Evolutionary conservation across 768 basidiomycete genomes (phyloP), one percentile per base, ranked within the genome.

Genomic region (Clavulina sp.): DNA sequence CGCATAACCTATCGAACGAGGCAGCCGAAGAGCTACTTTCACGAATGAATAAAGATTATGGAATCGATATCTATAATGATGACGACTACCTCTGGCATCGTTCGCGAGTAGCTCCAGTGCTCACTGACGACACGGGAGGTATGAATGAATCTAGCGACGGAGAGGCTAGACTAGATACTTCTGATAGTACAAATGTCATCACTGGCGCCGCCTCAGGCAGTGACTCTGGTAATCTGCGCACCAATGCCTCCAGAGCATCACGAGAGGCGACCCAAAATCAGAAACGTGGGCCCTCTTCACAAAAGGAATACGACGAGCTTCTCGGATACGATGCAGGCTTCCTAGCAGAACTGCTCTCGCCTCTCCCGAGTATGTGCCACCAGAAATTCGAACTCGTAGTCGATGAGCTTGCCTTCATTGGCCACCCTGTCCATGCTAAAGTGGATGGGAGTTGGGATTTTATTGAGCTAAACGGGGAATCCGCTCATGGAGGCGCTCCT

Each of bases 351-450:
- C 68, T 93, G 57, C 71, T 97, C 2, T 84, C 82, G 54, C 91
- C 93, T 0, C 62, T 78, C 41, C 66, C 70, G 29, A 72, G 78
- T 13, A 77, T 91, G 64, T 95, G 89, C 59, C 88, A 99, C 64
- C 85, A 88, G 63, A 87, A 87, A 60, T 96, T 95, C 61, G 89
- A 93, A 62, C 74, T 99, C 29, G 66, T 86, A 36, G 81, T 95
- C 24, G 91, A 97, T 61, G 81, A 91, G 59, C 71, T 97, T 24
- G 85, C 79, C 4, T 97, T 96, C 63, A 73, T 96, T 41, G 95
- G 95, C 0, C 92, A 97, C 63, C 95, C 93, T 1, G 89, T 96
- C 2, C 84, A 82, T 61, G 76, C 75, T 7, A 81, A 84, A 49
- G 60, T 69, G 28, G 79, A 81, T 57, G 84, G 81, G 1, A 69